Conservation (phyloP, 2,329 filamentous ascomycete species). For the Paecilomyces sp. region DNA sequence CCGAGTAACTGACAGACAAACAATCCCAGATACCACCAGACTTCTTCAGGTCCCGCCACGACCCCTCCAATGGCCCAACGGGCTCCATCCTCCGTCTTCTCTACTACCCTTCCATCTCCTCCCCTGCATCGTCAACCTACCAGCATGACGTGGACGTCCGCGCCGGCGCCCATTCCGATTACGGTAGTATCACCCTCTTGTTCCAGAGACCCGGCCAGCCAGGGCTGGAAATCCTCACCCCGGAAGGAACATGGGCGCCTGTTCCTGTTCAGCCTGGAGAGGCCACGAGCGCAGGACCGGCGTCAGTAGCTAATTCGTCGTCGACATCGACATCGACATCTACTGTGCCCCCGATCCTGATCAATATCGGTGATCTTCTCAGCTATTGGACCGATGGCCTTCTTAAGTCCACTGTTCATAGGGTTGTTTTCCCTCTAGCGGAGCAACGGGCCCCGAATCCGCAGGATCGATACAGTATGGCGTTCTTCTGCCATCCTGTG, state of each 20-base stretch:
- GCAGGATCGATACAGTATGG: slow-evolving; percentile 51
- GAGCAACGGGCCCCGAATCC: slow-evolving; percentile 29
- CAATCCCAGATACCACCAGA: slow-evolving; percentile 32
- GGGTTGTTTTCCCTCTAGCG: slow-evolving; percentile 64
- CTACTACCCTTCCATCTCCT: slow-evolving; percentile 58
- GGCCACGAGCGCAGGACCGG: not conserved
- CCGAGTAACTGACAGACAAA: not conserved
- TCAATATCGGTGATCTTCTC: slow-evolving; percentile 65
- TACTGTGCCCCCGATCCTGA: slow-evolving; percentile 56
- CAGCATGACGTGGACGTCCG: slow-evolving; percentile 59
- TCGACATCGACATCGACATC: slow-evolving; percentile 40
- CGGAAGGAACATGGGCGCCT: slow-evolving; percentile 51
- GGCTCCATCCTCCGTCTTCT: slow-evolving; percentile 63
- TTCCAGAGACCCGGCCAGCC: slow-evolving; percentile 82
- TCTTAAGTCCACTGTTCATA: slow-evolving; percentile 79
- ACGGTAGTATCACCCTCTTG: slow-evolving; percentile 61
- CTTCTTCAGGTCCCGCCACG: slow-evolving; percentile 59
- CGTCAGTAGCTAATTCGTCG: not conserved
- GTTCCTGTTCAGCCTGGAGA: slow-evolving; percentile 56
- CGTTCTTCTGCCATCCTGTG: slow-evolving; percentile 58
- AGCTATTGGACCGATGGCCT: slow-evolving; percentile 89
- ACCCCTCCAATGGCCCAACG: slow-evolving; percentile 41
- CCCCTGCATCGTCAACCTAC: slow-evolving; percentile 33
- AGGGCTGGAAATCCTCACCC: slow-evolving; percentile 73
- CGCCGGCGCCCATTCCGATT: slow-evolving; percentile 88